A percentile compares a stretch with the other conserved stretches of the same genome.
Conservation (phyloP, 2,329 filamentous ascomycete species). For the Aspergillus sp. region DNA sequence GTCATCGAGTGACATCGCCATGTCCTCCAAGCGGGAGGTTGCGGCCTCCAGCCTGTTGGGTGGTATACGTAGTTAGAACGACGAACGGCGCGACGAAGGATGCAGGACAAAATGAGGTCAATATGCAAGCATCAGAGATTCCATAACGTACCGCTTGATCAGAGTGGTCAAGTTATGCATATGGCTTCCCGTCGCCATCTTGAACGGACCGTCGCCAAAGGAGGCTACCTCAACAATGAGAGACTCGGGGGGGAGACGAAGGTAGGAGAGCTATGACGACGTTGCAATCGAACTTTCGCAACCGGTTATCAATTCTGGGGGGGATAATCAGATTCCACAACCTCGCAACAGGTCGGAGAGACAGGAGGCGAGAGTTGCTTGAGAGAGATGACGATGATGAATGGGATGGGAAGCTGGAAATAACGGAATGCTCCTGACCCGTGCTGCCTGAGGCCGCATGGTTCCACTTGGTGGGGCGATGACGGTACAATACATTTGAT, state of each 20-base stretch:
- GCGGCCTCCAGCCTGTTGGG: conserved; percentile 85
- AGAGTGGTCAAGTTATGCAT: conserved; percentile 97
- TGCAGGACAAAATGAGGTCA: not conserved
- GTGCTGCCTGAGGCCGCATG: conserved; percentile 16
- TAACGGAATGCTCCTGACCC: conserved; percentile 22
- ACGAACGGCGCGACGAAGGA: not conserved
- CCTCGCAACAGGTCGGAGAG: not conserved
- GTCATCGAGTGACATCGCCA: conserved; percentile 69
- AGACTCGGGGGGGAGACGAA: conserved; percentile 23
- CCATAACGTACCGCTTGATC: conserved; percentile 83
- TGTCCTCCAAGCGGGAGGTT: conserved; percentile 92
- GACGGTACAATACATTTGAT: conserved; percentile 18
- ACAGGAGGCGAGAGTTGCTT: not conserved
- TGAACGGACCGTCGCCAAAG: conserved; percentile 18
- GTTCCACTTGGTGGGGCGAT: conserved; percentile 17
- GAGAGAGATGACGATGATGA: not conserved
- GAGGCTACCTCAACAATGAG: conserved; percentile 3
- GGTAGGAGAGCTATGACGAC: not conserved
- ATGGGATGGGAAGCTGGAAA: not conserved
- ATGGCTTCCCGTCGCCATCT: conserved; percentile 69
- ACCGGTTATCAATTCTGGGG: not conserved
- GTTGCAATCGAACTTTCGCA: not conserved
- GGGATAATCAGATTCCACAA: not conserved
- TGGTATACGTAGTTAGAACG: conserved; percentile 45
- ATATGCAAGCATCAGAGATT: not conserved